Base-by-base conservation (phyloP, 1,284 basidiomycete genomes). In the Puccinia coronata region DNA sequence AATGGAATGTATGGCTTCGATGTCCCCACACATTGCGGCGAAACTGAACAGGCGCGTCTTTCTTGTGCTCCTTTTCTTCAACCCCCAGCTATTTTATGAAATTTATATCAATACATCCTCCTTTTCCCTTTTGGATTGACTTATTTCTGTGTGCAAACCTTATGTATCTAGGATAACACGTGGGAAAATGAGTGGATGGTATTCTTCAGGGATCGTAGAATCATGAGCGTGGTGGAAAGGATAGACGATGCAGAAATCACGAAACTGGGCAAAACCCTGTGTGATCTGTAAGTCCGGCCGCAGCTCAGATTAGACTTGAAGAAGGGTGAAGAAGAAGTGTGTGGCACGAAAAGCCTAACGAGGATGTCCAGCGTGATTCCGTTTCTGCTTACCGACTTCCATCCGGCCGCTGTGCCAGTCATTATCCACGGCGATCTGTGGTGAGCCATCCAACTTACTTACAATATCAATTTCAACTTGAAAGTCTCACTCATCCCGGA, bases 361-460 rank as follows among this genome's bases (percentile, higher is more conserved):
- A 55, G 39, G 18, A 47, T n/a, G 25, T 43, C 16, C 85, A 95
- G 93, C 80, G 91, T 92, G 8, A 91, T 95, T 82, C 92, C 93
- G 0, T 89, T 90, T 82, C 87, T 95, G 9, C 88, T 96, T 55
- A 88, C 89, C 12, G 86, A 89, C 0, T 85, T 88, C 70, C 86
- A 92, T 51, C 87, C 88, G 0, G 61, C 84, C 1, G 89, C 94
- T 12, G 86, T 90, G 72, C 93, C 94, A 1, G 92, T 92, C 0
- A 89, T 95, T 28, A 87, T 94, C 5, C 94, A 96, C 84, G 94
- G 94, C 2, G 94, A 95, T 86, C 88, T 95, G 63, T 96, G 94
- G 93, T 85, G 84, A 1, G 85, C 86, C 9, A 14, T 63, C 41
- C 49, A 71, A 5, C 36, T 23, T 34, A 41, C 51, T 23, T 79